Conservation (phyloP, 75 land plant species). For the Pinus tabuliformis region DNA sequence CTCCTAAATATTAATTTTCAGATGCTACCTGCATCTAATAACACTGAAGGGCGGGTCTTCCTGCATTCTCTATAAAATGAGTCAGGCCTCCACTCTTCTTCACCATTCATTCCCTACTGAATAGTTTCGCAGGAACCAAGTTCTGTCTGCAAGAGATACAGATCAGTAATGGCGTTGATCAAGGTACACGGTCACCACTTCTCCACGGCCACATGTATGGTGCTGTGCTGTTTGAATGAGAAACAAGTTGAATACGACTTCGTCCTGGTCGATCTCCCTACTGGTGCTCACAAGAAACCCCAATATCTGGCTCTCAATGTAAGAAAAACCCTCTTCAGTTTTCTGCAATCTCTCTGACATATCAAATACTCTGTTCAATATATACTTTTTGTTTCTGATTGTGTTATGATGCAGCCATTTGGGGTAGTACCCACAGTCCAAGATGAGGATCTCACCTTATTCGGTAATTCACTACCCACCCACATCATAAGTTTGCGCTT, state of each 20-base stretch:
- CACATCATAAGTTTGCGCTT: background rate
- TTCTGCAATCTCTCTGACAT: background rate
- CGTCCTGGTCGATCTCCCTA: slow-evolving; percentile 27
- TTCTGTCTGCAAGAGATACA: too few species aligned
- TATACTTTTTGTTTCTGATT: background rate
- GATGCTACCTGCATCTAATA: too few species aligned
- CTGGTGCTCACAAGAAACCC: slow-evolving; percentile 43
- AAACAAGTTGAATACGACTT: slow-evolving; percentile 48
- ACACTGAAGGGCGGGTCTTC: too few species aligned
- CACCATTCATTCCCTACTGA: too few species aligned
- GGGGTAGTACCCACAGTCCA: slow-evolving; percentile 28
- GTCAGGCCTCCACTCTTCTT: too few species aligned
- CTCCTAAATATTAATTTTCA: too few species aligned
- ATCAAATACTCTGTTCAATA: background rate
- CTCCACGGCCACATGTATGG: slow-evolving; percentile 41
- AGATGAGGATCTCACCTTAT: slow-evolving; percentile 26
- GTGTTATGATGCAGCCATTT: slow-evolving; percentile 26
- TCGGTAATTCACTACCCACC: slow-evolving; percentile 16
- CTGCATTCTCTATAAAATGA: too few species aligned
- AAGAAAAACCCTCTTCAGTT: background rate
- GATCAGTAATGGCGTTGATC: slow-evolving; percentile 9
- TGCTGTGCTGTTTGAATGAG: slow-evolving; percentile 35
- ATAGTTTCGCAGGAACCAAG: too few species aligned
- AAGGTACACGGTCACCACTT: slow-evolving; percentile 42
- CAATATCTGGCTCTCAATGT: slow-evolving; percentile 28